Conservation (phyloP, 2,329 filamentous ascomycete species). For the Aspergillus melleus region DNA sequence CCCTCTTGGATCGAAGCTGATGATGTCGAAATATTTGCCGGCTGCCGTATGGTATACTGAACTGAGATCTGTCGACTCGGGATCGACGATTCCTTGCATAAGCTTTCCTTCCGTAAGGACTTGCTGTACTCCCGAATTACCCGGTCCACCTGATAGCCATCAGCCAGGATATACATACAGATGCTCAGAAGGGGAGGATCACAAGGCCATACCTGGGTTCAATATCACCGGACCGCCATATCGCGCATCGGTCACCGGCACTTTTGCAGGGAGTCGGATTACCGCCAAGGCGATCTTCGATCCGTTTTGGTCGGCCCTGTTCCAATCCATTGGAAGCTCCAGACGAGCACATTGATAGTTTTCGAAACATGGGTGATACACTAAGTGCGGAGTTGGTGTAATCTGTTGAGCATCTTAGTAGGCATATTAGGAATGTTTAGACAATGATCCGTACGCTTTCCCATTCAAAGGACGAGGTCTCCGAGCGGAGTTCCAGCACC, state of each 20-base stretch:
- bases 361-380: constrained; percentile 4
- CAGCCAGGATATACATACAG: background rate
- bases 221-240: background rate
- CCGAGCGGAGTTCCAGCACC: no score
- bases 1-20: constrained; percentile 6
- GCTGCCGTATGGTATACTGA: background rate
- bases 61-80: background rate
- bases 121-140: constrained; percentile 2
- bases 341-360: constrained; percentile 3
- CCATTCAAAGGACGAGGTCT: no score
- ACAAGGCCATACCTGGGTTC: background rate
- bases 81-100: constrained; percentile 6
- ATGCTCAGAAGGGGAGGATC: background rate
- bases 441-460: no score
- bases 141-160: background rate
- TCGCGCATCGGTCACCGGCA: constrained; percentile 3
- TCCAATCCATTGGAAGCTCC: constrained; percentile 6
- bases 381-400: background rate
- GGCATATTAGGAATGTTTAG: no score
- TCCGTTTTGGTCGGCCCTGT: background rate
- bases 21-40: constrained; percentile 6
- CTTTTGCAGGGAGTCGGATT: constrained; percentile 5
- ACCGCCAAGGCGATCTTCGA: constrained; percentile 4
- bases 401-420: background rate
- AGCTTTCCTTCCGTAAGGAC: background rate